phyloP scores from a whole-genome alignment of 345 rosid species.

The Hibiscus trionum region DNA sequence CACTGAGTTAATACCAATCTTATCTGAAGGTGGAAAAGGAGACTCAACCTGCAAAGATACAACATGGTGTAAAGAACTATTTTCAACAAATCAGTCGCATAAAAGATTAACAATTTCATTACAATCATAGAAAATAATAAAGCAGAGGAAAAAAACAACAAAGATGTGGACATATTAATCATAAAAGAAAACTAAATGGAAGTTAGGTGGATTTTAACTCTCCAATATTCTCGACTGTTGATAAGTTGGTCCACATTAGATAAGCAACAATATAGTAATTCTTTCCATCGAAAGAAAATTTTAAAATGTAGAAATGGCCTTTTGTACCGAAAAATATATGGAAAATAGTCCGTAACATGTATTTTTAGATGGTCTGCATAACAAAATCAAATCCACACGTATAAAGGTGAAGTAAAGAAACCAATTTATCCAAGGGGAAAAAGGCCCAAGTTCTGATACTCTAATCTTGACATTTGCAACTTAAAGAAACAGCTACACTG shows the following conservation, averaged over 20 bases:
- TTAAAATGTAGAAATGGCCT: not conserved
- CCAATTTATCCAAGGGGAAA: not conserved
- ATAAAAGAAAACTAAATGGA: not conserved
- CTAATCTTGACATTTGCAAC: too few relatives aligned
- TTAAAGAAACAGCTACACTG: not conserved
- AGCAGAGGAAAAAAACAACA: not conserved
- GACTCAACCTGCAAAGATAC: constrained; percentile 56
- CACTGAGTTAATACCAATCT: constrained; percentile 92
- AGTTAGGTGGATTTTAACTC: not conserved
- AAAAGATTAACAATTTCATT: not conserved
- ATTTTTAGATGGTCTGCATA: not conserved
- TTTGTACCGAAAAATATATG: not conserved
- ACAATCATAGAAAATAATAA: not conserved
- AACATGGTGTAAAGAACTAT: not conserved
- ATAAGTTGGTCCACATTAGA: not conserved
- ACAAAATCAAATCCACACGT: not conserved
- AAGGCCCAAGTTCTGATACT: too few relatives aligned
- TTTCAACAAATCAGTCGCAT: constrained; percentile 1
- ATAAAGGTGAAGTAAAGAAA: not conserved
- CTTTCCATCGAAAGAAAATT: not conserved
- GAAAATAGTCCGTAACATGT: not conserved
- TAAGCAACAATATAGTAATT: not conserved
- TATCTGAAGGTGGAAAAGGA: constrained; percentile 94
- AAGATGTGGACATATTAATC: not conserved
- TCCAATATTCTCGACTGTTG: not conserved